Base-by-base conservation (phyloP, 768 basidiomycete genomes). In the Multifurca ochricompacta region DNA sequence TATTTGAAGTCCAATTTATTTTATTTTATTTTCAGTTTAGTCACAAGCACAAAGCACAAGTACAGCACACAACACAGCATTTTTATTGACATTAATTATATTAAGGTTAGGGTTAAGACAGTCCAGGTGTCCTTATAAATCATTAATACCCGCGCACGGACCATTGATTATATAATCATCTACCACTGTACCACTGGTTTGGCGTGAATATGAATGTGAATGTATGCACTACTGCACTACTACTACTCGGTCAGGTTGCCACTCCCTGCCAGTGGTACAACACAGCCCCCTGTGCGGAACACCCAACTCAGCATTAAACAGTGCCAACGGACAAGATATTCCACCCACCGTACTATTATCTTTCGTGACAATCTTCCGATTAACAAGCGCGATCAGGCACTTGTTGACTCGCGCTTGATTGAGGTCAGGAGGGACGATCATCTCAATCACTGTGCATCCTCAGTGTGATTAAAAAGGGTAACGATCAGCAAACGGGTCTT, bases 341-440 rank as follows among this genome's bases (percentile, higher is more conserved):
- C 13, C 23, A 64, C 66, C 11, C 25, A 69, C 70, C 32, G 70
- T 64, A 52, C 65, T 67, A 54, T 75, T 87, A 39, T 87, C 82
- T 68, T 93, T 94, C 52, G 73, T 74, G 1, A 92, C 87, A 18
- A 89, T 77, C 65, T 94, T 95, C 45, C 89, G 77, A 64, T 85
- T 86, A 4, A 94, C 91, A 6, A 97, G 73, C 2, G 91, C 90
- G 48, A 97, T 91, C 34, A 97, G 74, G 62, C 91, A 95, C 67
- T 91, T 94, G 68, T 96, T 95, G 37, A 91, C 93, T 39, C 88
- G 78, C 7, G 91, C 87, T 71, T 95, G 92, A 48, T 84, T 89
- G 34, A 95, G 77, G 59, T 91, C 88, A 0, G 91, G 89, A 2
- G 82, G 82, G 37, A 74, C 76, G 61, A 93, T 78, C 51, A 94